A percentile compares a stretch with the other conserved stretches of the same genome.
phyloP scores from a whole-genome alignment of 176 grass and related monocot species.

The Aegilops longissima region DNA sequence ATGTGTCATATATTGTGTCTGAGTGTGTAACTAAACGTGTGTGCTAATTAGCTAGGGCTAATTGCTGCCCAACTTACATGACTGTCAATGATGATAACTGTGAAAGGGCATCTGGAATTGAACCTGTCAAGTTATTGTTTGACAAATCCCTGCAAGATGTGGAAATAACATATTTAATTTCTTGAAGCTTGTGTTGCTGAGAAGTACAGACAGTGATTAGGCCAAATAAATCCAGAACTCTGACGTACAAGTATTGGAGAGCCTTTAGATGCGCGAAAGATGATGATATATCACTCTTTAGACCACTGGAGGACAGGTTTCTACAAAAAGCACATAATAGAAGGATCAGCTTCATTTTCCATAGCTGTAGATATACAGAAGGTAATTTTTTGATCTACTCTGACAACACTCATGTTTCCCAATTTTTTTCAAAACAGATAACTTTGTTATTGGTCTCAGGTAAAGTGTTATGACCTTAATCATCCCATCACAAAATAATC shows the following conservation, averaged over 20 bases:
- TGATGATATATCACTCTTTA: neutral
- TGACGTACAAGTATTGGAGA: neutral
- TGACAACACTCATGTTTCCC: neutral
- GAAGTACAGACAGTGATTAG: neutral
- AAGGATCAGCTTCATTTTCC: neutral
- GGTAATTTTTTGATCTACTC: too few relatives aligned
- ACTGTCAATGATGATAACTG: neutral
- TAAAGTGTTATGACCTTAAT: too few relatives aligned
- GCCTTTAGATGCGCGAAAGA: neutral
- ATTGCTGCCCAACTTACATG: neutral
- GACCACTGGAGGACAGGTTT: neutral
- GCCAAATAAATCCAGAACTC: neutral
- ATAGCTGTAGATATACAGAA: neutral
- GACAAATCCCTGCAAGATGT: neutral
- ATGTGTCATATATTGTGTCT: neutral
- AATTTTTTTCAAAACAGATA: neutral
- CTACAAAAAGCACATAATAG: neutral
- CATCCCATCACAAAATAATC: too few relatives aligned
- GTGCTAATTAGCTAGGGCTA: neutral
- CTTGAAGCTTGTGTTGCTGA: neutral
- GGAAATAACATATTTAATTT: neutral
- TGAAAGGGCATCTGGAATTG: slow-evolving; percentile 2
- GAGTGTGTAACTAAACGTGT: neutral
- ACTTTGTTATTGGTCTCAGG: too few relatives aligned
- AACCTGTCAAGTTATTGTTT: neutral